Evolutionary conservation across 345 rosid species (phyloP).

Genomic region (Dimocarpus longan): DNA sequence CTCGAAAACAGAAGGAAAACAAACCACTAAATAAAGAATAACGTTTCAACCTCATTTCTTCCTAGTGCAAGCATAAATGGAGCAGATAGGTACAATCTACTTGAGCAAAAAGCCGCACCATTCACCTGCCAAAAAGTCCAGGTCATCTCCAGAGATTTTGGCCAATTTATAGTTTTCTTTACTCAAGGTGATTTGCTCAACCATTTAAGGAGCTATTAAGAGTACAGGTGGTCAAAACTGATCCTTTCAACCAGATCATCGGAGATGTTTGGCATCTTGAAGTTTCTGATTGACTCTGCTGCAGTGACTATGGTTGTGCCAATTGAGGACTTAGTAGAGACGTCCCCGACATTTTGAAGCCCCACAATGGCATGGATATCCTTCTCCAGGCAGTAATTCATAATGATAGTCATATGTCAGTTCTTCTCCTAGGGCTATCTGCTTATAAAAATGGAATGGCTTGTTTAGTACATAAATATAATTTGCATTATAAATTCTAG

Average conservation of each 20-base stretch:
- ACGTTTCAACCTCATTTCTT: background rate
- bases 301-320: background rate
- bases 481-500: background rate
- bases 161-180: background rate
- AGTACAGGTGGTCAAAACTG: background rate
- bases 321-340: slow-evolving; percentile 38
- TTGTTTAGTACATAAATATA: background rate
- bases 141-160: background rate
- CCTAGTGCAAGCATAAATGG: background rate
- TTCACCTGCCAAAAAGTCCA: background rate
- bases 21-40: background rate
- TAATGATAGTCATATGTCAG: slow-evolving; percentile 66
- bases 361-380: slow-evolving; percentile 70
- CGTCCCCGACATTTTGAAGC: slow-evolving; percentile 67
- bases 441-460: slow-evolving; percentile 35
- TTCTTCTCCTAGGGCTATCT: slow-evolving; percentile 96
- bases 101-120: background rate
- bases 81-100: background rate
- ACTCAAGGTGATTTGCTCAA: background rate
- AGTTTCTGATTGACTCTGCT: background rate
- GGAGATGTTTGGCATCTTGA: background rate
- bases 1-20: background rate
- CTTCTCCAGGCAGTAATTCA: slow-evolving; percentile 56
- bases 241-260: background rate
- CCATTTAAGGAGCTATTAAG: background rate